Base-by-base conservation (phyloP, 768 basidiomycete genomes). In the Suillus cothurnatus region DNA sequence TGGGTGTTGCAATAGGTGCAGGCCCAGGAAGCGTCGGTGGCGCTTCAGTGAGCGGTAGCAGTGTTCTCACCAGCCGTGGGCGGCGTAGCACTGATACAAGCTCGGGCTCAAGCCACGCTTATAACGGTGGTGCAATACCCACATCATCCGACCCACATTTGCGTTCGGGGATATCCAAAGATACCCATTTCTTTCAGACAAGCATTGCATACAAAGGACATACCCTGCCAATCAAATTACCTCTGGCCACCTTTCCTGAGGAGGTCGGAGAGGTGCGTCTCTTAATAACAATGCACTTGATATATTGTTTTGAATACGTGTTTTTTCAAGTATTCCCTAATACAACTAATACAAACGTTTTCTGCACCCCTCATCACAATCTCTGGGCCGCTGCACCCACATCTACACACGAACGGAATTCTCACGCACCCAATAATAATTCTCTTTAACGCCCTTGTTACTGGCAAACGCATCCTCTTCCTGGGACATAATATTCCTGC, bases 401-500 rank as follows among this genome's bases (percentile, higher is more conserved):
- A 99, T 75, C 81, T 99, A 23, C 96, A 98, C 77, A 95, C 95
- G 0, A 94, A 89, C 69, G 97, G 97, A 64, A 83, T 87, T 21
- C 83, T 86, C 67, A 99, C 97, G 0, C 96, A 95, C 71, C 95
- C 97, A 2, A 89, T 99, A 71, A 96, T 97, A 65, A 84, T 99
- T 53, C 84, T 99, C 3, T 95, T 97, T 82, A 99, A 99, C 76
- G 97, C 96, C 4, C 85, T 99, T 65, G 83, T 99, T 7, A 97
- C 97, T 0, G 91, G 92, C 61, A 97, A 98, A 71, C 90, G 96
- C n/a, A 92, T 99, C 68, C 90, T 99, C 68, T 98, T 99, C 79
- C 80, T 99, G 62, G 95, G 96, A 0, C 90, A 97, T 72, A 91
- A 86, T 71, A 86, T 91, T 68, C 93, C 95, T 41, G 96, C 97